Conservation (phyloP, 106 monocot species). For the Cymbidium sinense region DNA sequence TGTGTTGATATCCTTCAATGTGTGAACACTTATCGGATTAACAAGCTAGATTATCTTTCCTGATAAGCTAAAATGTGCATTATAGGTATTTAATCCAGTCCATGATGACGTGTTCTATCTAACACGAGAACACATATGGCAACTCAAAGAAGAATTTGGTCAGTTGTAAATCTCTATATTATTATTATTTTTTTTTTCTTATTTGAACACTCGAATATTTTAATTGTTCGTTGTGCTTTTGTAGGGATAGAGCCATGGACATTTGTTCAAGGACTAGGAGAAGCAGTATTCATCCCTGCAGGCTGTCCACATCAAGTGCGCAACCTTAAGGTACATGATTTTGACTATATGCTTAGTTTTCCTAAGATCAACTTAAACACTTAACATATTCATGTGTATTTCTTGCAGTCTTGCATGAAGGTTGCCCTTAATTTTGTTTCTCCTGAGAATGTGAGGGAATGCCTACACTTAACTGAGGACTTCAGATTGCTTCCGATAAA, state of each 20-base stretch:
- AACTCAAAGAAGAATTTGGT: slow-evolving; percentile 87
- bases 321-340: slow-evolving; percentile 9
- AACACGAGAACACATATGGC: slow-evolving; percentile 59
- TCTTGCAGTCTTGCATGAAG: slow-evolving; percentile 68
- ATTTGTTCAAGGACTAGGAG: slow-evolving; percentile 9
- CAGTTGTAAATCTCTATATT: slow-evolving; percentile 10
- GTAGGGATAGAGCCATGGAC: slow-evolving; percentile 12
- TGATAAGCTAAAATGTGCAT: background rate
- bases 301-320: slow-evolving; percentile 13
- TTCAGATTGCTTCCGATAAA: slow-evolving; percentile 56
- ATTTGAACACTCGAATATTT: background rate
- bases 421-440: slow-evolving; percentile 82
- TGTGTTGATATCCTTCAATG: background rate
- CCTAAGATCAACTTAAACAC: background rate
- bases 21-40: background rate
- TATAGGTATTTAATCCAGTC: slow-evolving; percentile 66
- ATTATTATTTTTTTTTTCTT: background rate
- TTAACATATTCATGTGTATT: background rate
- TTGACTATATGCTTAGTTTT: background rate
- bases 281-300: slow-evolving; percentile 8
- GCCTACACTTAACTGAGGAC: slow-evolving; percentile 50
- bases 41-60: background rate
- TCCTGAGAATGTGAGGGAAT: slow-evolving; percentile 54
- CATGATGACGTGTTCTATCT: slow-evolving; percentile 88
- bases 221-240: background rate